phyloP scores from a whole-genome alignment of 495 filamentous ascomycete species.

The Hypoxylon lenormandii region DNA sequence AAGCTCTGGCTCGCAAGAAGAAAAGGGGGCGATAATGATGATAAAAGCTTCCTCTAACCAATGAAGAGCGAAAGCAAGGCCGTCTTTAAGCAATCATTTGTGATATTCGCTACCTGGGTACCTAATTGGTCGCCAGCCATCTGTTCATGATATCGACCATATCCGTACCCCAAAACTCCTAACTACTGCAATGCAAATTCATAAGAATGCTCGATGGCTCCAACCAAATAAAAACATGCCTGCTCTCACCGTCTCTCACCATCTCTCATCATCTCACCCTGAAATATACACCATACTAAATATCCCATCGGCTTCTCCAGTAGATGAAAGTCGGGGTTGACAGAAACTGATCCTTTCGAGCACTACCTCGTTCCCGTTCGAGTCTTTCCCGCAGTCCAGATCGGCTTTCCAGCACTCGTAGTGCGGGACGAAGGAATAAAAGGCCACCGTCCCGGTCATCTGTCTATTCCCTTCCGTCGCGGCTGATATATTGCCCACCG shows the following conservation, averaged over 20 bases:
- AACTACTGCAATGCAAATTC: too few relatives aligned
- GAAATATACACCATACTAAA: slow-evolving; percentile 41
- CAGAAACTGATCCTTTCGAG: slow-evolving; percentile 29
- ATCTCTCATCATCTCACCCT: slow-evolving; percentile 16
- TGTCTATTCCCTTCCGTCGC: slow-evolving; percentile 23
- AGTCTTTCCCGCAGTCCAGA: slow-evolving; percentile 28
- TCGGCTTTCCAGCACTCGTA: slow-evolving; percentile 40
- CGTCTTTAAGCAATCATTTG: not conserved
- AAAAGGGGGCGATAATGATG: slow-evolving; percentile 50
- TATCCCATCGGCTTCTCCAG: slow-evolving; percentile 18
- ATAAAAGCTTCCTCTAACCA: slow-evolving; percentile 19
- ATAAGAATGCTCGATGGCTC: too few relatives aligned
- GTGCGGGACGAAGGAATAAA: slow-evolving; percentile 40
- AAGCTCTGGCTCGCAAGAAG: slow-evolving; percentile 73
- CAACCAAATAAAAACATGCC: not conserved
- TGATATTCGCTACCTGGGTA: not conserved
- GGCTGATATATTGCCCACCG: slow-evolving; percentile 27
- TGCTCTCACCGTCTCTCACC: not conserved
- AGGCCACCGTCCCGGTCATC: slow-evolving; percentile 28
- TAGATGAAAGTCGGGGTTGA: slow-evolving; percentile 21
- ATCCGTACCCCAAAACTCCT: not conserved
- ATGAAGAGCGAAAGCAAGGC: not conserved
- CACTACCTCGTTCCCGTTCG: slow-evolving; percentile 25
- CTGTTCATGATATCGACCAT: too few relatives aligned
- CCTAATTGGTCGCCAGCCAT: not conserved